phyloP scores from a whole-genome alignment of 345 rosid species.

The Rhodamnia rubescens region DNA sequence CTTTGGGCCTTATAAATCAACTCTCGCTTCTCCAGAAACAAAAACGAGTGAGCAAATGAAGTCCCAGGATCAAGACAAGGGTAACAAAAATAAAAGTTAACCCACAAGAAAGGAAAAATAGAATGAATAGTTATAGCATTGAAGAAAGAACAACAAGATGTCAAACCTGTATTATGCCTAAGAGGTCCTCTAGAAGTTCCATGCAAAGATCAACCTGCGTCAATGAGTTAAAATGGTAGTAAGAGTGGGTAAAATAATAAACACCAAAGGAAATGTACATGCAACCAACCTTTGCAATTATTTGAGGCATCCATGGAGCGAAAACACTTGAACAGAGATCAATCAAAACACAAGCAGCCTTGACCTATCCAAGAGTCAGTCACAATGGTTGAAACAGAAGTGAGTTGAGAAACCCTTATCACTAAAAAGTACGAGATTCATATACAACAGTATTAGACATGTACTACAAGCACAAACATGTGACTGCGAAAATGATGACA shows the following conservation, averaged over 20 bases:
- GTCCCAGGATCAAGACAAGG: neutral
- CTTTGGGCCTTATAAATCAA: neutral
- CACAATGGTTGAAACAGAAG: neutral
- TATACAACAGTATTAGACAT: neutral
- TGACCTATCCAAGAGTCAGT: constrained; percentile 35
- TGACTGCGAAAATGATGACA: constrained; percentile 69
- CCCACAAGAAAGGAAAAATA: neutral
- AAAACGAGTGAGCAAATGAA: neutral
- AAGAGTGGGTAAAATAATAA: neutral
- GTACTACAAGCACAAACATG: constrained; percentile 42
- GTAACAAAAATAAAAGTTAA: neutral
- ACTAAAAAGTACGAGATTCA: neutral
- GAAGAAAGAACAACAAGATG: neutral
- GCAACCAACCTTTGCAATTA: constrained; percentile 61
- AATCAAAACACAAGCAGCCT: constrained; percentile 70
- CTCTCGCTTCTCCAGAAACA: neutral
- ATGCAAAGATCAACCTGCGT: constrained; percentile 56
- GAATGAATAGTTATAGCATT: neutral
- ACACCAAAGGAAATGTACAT: neutral
- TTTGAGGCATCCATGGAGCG: constrained; percentile 70
- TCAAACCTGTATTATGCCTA: constrained; percentile 67
- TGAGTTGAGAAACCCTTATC: neutral
- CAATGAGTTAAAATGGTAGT: neutral
- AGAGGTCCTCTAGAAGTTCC: constrained; percentile 73
- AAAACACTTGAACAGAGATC: constrained; percentile 67